Conservation (phyloP, 2,329 filamentous ascomycete genomes). For the Fulvia fulva region DNA sequence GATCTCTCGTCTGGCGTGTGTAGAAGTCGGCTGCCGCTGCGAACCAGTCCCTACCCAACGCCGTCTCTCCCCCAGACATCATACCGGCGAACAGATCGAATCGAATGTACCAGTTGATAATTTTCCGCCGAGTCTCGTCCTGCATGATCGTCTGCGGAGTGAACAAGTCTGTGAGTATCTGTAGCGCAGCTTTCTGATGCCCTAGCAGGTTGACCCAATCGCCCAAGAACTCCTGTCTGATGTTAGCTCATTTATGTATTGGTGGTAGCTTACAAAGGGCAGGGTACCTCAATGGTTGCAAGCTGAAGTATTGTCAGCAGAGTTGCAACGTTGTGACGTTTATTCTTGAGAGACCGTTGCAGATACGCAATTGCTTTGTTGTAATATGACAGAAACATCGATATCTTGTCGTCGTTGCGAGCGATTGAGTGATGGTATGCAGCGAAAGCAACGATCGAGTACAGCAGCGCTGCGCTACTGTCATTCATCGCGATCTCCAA, state of each 20-base stretch:
- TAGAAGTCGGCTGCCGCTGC: constrained; percentile 61
- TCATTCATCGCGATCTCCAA: constrained; percentile 69
- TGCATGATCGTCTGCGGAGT: constrained; percentile 70
- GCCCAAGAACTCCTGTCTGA: constrained; percentile 76
- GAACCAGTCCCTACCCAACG: constrained; percentile 77
- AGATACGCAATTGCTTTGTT: constrained; percentile 79
- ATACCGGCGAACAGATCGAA: constrained; percentile 84
- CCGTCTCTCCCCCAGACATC: constrained; percentile 72
- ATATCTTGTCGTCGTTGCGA: constrained; percentile 67
- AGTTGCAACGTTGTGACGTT: constrained; percentile 68
- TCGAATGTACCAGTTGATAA: constrained; percentile 83
- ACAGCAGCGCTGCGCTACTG: constrained; percentile 66
- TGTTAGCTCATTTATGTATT: neutral
- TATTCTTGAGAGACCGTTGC: constrained; percentile 65
- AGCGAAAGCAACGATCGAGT: constrained; percentile 82
- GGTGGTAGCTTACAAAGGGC: no score
- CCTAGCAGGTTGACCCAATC: constrained; percentile 93
- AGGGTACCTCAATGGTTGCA: constrained; percentile 80
- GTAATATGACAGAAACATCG: constrained; percentile 84
- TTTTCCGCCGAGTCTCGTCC: constrained; percentile 65
- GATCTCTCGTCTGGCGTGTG: constrained; percentile 52
- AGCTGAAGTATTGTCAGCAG: constrained; percentile 86
- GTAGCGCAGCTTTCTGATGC: constrained; percentile 84
- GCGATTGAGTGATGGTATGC: constrained; percentile 78
- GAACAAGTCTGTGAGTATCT: constrained; percentile 73